Base-by-base conservation (phyloP, 2,329 filamentous ascomycete species). In the Coleophoma eucalyptorum region DNA sequence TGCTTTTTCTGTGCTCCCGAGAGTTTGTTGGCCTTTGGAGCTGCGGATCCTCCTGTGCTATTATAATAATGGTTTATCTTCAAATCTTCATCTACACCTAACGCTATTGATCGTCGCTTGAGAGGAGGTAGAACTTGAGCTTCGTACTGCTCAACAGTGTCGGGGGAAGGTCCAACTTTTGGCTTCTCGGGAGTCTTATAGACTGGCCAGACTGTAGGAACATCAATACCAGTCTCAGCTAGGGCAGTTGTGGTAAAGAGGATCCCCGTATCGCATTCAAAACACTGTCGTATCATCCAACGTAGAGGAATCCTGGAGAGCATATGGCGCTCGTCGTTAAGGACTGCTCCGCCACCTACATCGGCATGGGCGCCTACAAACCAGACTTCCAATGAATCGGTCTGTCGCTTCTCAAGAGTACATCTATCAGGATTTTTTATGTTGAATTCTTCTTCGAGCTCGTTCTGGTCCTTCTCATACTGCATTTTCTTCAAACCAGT, bases 271-370 rank as follows among this genome's bases (percentile, higher is more conserved):
- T 74, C 60, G 60, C 71, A 74, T 54, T 72, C 69, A 55, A 75
- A 75, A 51, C 68, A 71, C 55, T 75, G 72, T 18, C 72, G 65
- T 11, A 76, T 64, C 72, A 76, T 76, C 73, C 73, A 76, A 3
- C 72, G 67, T 3, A 76, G 63, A 5, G 72, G 72, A 13, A 74
- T 74, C 3, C 69, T 68, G 4, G 71, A 66, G 8, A 75, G 66
- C 56, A 70, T 72, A 50, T 75, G 72, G 2, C 71, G 65, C 38
- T 62, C 62, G 33, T 67, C 65, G 51, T 74, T 74, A 3, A 58
- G 51, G 3, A 72, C 69, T 2, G 72, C 71, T 3, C 73, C 72
- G 2, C 71, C 72, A n/a, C 72, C 72, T 8, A 74, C 64, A 56
- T 75, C 72, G 3, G 65, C 69, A 51, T 75, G 72, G 18, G 63